Evolutionary conservation across 225 moss, liverwort and hornwort species (phyloP).

Genomic region (Polytrichum commune): DNA sequence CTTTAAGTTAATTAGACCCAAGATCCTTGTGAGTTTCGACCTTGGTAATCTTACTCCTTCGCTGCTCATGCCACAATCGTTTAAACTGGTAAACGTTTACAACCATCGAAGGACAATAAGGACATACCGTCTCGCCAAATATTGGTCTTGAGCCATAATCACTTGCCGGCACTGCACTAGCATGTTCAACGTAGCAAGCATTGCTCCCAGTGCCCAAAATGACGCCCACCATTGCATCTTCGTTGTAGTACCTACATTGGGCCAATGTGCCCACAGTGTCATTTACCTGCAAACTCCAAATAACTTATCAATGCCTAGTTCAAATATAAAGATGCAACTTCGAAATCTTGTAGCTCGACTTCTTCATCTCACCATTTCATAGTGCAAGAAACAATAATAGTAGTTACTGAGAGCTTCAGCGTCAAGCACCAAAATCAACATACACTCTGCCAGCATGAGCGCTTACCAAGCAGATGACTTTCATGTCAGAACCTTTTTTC

Average conservation of each 20-base stretch:
- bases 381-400: not conserved
- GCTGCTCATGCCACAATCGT: no score
- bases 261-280: slow-evolving; percentile 83
- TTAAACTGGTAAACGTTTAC: not conserved
- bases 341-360: not conserved
- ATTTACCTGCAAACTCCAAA: slow-evolving; percentile 44
- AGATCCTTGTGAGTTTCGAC: no score
- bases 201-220: slow-evolving; percentile 78
- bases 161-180: slow-evolving; percentile 21
- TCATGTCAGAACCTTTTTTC: slow-evolving; percentile 20
- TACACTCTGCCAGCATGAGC: not conserved
- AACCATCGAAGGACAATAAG: not conserved
- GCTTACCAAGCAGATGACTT: slow-evolving; percentile 47
- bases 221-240: slow-evolving; percentile 69
- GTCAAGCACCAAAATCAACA: no score
- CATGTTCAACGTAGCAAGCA: slow-evolving; percentile 73
- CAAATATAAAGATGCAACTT: not conserved
- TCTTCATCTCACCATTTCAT: not conserved
- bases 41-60: no score
- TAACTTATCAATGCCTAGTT: not conserved
- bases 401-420: no score
- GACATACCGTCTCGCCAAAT: no score
- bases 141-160: no score
- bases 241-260: slow-evolving; percentile 59
- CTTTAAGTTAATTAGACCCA: no score